Conservation (phyloP, 345 rosid species). For the Raphanus raphanistrum region DNA sequence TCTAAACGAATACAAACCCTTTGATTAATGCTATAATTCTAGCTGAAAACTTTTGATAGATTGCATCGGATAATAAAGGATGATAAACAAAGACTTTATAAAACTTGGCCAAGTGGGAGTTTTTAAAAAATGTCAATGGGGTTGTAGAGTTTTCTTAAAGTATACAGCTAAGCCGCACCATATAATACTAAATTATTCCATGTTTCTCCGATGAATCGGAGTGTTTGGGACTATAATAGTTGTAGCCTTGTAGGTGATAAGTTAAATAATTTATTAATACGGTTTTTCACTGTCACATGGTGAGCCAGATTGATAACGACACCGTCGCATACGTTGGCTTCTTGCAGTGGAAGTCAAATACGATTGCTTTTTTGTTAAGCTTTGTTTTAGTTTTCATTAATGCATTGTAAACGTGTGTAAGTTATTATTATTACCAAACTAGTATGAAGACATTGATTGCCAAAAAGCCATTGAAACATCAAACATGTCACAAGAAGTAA, state of each 20-base stretch:
- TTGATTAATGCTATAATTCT: not conserved
- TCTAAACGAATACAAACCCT: not conserved
- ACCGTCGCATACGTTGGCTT: constrained; percentile 18
- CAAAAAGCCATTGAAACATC: not conserved
- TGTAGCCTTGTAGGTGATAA: constrained; percentile 7
- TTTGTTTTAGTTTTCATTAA: not conserved
- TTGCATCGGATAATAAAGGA: constrained; percentile 1
- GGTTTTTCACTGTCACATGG: constrained; percentile 24
- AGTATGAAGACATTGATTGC: not conserved
- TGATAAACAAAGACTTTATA: constrained; percentile 14
- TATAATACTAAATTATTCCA: constrained; percentile 1
- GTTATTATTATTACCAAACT: not conserved
- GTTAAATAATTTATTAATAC: constrained; percentile 16
- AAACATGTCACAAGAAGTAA: not conserved
- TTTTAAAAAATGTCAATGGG: constrained; percentile 5
- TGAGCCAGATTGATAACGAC: constrained; percentile 19
- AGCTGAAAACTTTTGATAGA: not conserved
- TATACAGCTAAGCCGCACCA: constrained; percentile 38
- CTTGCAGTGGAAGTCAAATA: constrained; percentile 19
- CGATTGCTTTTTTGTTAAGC: not conserved
- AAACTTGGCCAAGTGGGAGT: constrained; percentile 5
- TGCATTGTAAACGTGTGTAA: constrained; percentile 10
- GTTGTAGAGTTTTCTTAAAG: constrained; percentile 16
- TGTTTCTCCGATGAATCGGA: constrained; percentile 21
- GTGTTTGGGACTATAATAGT: constrained; percentile 18